These are phyloP conservation scores for Cladosporium sp. DNA, from an alignment of 2,329 filamentous ascomycete species.

Conservation along the genomic window DNA sequence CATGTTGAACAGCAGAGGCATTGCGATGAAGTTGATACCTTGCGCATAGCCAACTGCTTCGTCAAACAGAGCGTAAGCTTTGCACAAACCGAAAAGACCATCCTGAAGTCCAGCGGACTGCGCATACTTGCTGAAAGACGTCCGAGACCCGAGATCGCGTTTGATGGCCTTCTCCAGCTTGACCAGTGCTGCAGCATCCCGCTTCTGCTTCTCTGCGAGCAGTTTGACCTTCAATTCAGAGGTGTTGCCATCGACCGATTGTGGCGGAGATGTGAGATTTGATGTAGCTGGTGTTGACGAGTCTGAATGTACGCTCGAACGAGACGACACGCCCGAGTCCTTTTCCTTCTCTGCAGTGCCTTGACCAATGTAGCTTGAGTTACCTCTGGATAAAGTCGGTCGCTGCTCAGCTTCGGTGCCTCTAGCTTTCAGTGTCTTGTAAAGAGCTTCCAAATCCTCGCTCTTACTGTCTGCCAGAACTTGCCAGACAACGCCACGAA, in stretches of 20 bases:
- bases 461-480: slow-evolving; percentile 94
- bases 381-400: slow-evolving; percentile 13
- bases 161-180: slow-evolving; percentile 91
- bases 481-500: slow-evolving; percentile 98
- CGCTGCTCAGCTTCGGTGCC: slow-evolving; percentile 70
- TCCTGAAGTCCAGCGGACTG: slow-evolving; percentile 88
- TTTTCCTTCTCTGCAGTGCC: slow-evolving; percentile 54
- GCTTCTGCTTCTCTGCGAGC: slow-evolving; percentile 69
- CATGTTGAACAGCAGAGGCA: slow-evolving; percentile 98
- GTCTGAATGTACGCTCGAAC: slow-evolving; percentile 80
- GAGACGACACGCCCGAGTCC: slow-evolving; percentile 68
- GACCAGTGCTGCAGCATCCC: slow-evolving; percentile 65
- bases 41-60: slow-evolving; percentile 94
- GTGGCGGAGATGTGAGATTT: slow-evolving; percentile 32
- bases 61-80: slow-evolving; percentile 94
- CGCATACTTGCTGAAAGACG: slow-evolving; percentile 94
- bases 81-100: slow-evolving; percentile 90
- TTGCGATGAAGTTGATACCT: slow-evolving; percentile 97
- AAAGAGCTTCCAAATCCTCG: slow-evolving; percentile 81
- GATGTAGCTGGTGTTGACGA: slow-evolving; percentile 60
- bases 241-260: slow-evolving; percentile 23
- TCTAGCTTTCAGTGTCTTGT: slow-evolving; percentile 72
- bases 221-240: slow-evolving; percentile 62
- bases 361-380: slow-evolving; percentile 22
- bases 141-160: slow-evolving; percentile 84